Conservation (phyloP, 2,329 filamentous ascomycete genomes). For the Lasiodiplodia sp. region DNA sequence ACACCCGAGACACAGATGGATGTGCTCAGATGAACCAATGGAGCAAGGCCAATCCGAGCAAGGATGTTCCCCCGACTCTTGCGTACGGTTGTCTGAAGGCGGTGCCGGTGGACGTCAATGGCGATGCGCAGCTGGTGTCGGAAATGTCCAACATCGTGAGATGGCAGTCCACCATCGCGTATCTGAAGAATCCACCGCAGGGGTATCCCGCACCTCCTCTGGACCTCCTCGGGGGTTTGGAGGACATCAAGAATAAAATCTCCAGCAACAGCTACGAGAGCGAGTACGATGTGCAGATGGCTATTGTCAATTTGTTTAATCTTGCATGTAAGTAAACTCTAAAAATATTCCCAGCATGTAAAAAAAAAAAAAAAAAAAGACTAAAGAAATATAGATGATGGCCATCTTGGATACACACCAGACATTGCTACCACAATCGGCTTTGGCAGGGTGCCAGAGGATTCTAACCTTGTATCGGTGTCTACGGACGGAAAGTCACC, state of each 20-base stretch:
- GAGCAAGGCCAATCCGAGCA: slow-evolving; percentile 8
- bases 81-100: slow-evolving; percentile 45
- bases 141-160: slow-evolving; percentile 45
- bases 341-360: neutral
- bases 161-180: slow-evolving; percentile 50
- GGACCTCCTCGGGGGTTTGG: slow-evolving; percentile 48
- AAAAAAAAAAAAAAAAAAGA: no score
- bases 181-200: slow-evolving; percentile 47
- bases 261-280: slow-evolving; percentile 41
- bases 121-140: slow-evolving; percentile 42
- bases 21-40: neutral
- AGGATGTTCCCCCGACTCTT: slow-evolving; percentile 44
- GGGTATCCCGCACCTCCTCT: slow-evolving; percentile 47
- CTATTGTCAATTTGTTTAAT: neutral
- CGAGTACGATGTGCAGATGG: slow-evolving; percentile 51
- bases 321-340: slow-evolving; percentile 30
- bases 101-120: slow-evolving; percentile 46
- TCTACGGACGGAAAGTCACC: slow-evolving; percentile 45
- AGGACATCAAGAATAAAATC: slow-evolving; percentile 44
- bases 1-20: neutral
- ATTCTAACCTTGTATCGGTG: slow-evolving; percentile 41
- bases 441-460: slow-evolving; percentile 20
- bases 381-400: no score
- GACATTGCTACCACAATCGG: neutral
- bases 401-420: neutral